These are phyloP conservation scores for Gynandropsis gynandra DNA, from an alignment of 345 rosid species.

Conservation along the genomic window DNA sequence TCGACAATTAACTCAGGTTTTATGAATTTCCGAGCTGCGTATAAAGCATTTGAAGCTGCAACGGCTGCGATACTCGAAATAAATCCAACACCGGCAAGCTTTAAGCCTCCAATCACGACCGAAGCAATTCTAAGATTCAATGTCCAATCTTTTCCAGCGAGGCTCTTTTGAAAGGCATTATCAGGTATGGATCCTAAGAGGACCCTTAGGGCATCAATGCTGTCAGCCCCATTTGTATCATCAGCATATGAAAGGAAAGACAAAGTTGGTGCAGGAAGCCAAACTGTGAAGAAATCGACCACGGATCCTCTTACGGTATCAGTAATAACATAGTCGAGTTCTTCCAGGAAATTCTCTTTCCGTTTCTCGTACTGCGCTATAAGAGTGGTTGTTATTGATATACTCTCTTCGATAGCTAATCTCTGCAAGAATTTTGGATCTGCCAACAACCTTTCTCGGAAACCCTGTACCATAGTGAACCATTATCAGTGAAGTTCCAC, in stretches of 20 bases:
- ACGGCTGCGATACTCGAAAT: slow-evolving; percentile 82
- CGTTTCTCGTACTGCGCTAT: slow-evolving; percentile 88
- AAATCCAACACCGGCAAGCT: slow-evolving; percentile 78
- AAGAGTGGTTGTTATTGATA: slow-evolving; percentile 83
- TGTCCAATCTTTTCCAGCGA: slow-evolving; percentile 77
- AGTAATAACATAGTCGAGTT: slow-evolving; percentile 85
- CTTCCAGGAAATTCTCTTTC: slow-evolving; percentile 80
- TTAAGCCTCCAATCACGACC: slow-evolving; percentile 74
- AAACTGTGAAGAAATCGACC: slow-evolving; percentile 84
- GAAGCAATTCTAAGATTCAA: slow-evolving; percentile 72
- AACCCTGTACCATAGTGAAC: slow-evolving; percentile 55
- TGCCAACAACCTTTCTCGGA: slow-evolving; percentile 85
- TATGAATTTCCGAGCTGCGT: slow-evolving; percentile 40
- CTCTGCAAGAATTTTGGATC: slow-evolving; percentile 87
- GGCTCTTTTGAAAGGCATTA: slow-evolving; percentile 87
- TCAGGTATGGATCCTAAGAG: slow-evolving; percentile 88
- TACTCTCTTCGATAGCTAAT: slow-evolving; percentile 87
- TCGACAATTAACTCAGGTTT: slow-evolving; percentile 43
- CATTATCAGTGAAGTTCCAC: slow-evolving; percentile 4
- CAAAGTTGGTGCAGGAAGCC: slow-evolving; percentile 93
- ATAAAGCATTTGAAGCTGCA: slow-evolving; percentile 64
- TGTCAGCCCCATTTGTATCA: slow-evolving; percentile 40
- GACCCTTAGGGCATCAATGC: slow-evolving; percentile 52
- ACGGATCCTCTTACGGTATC: slow-evolving; percentile 74
- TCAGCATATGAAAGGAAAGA: slow-evolving; percentile 71